Base-by-base conservation (phyloP, 1,139 yeast species). In the Suhomyces panamericanus region DNA sequence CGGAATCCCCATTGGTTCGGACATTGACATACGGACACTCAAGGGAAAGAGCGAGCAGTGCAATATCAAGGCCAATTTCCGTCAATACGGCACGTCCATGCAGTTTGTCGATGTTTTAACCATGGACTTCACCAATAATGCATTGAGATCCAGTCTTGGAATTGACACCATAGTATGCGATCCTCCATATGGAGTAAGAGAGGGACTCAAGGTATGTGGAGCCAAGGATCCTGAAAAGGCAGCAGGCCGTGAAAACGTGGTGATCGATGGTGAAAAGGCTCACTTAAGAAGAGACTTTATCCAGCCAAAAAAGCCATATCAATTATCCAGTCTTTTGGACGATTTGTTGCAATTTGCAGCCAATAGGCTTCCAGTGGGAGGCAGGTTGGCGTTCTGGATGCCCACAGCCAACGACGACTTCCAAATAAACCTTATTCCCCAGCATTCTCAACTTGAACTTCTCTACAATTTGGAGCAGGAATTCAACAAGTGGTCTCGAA, bases 171-270 rank as follows among this genome's bases (percentile, higher is more conserved):
- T 93, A 12, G 80, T 93, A 2, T 91, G 97, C 60, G 99, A 93
- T 64, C 99, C 99, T 1, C 99, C 99, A 0, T 93, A 93, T 62
- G 99, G 99, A 2, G 95, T 93, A 1, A 76, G 99, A 56, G 99
- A 95, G 63, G 96, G 98, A 1, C 78, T 95, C 39, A 88, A 89
- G 59, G 96, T 91, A 0, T 80, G 95, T 47, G 99, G 99, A 2
- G 87, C 96, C 2, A 82, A 78, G 51, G 77, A 87, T 55, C 79
- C 75, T 17, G 73, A 67, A 40, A 71, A 70, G 52, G 78, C 78
- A 5, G 68, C 64, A 1, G 95, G 93, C 0, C 78, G 87, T 55
- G 95, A 87, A 58, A 69, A 80, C 41, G 73, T 85, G 3, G 70
- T 83, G 10, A 83, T 87, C 13, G 85, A 87, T 48, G 96, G 96